phyloP scores from a whole-genome alignment of 805 yeast genomes.

The Candida suzukii region DNA sequence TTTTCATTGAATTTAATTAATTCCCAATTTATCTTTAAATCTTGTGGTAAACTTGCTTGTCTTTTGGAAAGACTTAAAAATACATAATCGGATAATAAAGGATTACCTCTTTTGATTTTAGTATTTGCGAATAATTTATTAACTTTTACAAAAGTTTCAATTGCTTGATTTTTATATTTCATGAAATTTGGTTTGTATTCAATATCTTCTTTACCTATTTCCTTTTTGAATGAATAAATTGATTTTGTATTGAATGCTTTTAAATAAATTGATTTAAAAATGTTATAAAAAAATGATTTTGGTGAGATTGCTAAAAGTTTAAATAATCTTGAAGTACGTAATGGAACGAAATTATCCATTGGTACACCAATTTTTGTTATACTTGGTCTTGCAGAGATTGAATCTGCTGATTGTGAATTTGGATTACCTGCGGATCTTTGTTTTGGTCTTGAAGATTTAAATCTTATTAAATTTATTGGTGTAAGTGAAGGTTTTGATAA shows the following conservation, averaged over 20 bases:
- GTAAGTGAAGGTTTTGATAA: too few relatives aligned
- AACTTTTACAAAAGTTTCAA: constrained; percentile 69
- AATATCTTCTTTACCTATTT: constrained; percentile 27
- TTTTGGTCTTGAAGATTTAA: background rate
- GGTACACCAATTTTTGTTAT: constrained; percentile 29
- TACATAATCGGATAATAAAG: constrained; percentile 53
- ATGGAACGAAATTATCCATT: constrained; percentile 40
- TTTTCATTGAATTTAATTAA: constrained; percentile 57
- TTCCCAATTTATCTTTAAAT: constrained; percentile 66
- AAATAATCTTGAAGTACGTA: constrained; percentile 32
- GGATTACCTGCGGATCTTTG: too few relatives aligned
- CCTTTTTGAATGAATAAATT: constrained; percentile 34
- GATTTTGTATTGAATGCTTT: constrained; percentile 61
- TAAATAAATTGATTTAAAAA: constrained; percentile 57
- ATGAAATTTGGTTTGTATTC: constrained; percentile 48
- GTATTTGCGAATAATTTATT: constrained; percentile 72
- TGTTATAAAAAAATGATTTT: constrained; percentile 31
- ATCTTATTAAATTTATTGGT: too few relatives aligned
- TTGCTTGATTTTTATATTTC: constrained; percentile 81
- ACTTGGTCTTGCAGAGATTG: constrained; percentile 15
- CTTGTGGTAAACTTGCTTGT: constrained; percentile 47
- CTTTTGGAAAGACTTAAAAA: constrained; percentile 50
- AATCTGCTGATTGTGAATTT: background rate
- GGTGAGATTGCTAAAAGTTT: constrained; percentile 31
- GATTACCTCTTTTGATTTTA: constrained; percentile 39